Evolutionary conservation across 2,329 filamentous ascomycete genomes (phyloP).

Genomic region (Pseudogymnoascus sp.): DNA sequence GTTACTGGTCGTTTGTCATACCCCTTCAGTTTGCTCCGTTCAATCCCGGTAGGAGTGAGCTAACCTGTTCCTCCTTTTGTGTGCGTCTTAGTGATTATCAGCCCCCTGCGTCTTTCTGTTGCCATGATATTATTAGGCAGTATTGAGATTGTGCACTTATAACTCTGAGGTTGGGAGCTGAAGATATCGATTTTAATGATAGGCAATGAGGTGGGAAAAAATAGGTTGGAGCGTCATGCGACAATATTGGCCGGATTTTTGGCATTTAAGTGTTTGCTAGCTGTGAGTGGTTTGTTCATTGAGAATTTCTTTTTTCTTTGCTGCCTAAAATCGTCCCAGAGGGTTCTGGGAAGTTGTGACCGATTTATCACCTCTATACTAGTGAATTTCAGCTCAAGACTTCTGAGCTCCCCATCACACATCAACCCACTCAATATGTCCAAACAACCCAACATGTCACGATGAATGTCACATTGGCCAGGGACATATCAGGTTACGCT

Average conservation of each 20-base stretch:
- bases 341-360: no score
- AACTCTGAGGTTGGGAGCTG: neutral
- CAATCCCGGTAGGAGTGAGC: neutral
- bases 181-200: neutral
- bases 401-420: neutral
- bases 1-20: neutral
- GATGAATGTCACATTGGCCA: neutral
- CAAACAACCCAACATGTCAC: neutral
- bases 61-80: neutral
- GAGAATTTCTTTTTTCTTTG: neutral
- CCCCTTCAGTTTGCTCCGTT: neutral
- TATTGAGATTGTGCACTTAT: neutral
- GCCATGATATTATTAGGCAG: neutral
- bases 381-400: neutral
- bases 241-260: neutral
- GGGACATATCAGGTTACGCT: neutral
- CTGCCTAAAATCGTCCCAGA: neutral
- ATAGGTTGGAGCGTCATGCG: neutral
- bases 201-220: neutral
- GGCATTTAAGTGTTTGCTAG: neutral
- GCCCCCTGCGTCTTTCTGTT: neutral
- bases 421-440: neutral
- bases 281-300: neutral
- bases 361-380: neutral
- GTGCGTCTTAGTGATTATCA: neutral